phyloP scores from a whole-genome alignment of 495 filamentous ascomycete genomes.

The Arthonia radiata region DNA sequence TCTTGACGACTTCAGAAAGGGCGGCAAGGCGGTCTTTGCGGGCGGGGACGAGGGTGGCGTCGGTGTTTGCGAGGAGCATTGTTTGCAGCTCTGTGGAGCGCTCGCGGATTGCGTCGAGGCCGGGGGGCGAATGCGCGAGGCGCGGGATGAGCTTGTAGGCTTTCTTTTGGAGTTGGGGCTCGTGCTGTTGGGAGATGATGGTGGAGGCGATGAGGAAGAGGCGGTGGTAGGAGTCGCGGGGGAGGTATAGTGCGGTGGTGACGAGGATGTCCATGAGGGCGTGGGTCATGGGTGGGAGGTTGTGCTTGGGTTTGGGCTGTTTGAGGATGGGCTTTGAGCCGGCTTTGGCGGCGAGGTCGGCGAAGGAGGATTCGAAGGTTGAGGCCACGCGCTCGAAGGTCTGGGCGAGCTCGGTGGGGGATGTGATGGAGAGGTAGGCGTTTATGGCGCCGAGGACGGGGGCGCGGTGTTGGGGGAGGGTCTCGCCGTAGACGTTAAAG shows the following conservation, averaged over 20 bases:
- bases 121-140: slow-evolving; percentile 52
- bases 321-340: slow-evolving; percentile 25
- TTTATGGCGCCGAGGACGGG: slow-evolving; percentile 84
- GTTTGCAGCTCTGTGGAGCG: slow-evolving; percentile 52
- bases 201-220: slow-evolving; percentile 65
- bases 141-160: slow-evolving; percentile 92
- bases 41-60: slow-evolving; percentile 63
- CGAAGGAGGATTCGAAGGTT: slow-evolving; percentile 55
- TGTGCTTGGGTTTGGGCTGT: slow-evolving; percentile 21
- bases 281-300: slow-evolving; percentile 80
- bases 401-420: slow-evolving; percentile 50
- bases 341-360: slow-evolving; percentile 29
- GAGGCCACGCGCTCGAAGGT: slow-evolving; percentile 67
- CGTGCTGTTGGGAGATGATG: slow-evolving; percentile 48
- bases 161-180: slow-evolving; percentile 96
- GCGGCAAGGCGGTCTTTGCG: slow-evolving; percentile 59
- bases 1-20: slow-evolving; percentile 50
- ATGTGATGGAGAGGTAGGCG: slow-evolving; percentile 72
- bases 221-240: slow-evolving; percentile 49
- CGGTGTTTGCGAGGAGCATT: slow-evolving; percentile 47
- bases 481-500: slow-evolving; percentile 95
- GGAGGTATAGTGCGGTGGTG: slow-evolving; percentile 80
- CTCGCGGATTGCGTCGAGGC: slow-evolving; percentile 41
- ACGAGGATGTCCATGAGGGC: slow-evolving; percentile 91
- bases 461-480: slow-evolving; percentile 72